Evolutionary conservation across 352 stramenopile genomes (phyloP).

Genomic region (Phytopythium delawarense): DNA sequence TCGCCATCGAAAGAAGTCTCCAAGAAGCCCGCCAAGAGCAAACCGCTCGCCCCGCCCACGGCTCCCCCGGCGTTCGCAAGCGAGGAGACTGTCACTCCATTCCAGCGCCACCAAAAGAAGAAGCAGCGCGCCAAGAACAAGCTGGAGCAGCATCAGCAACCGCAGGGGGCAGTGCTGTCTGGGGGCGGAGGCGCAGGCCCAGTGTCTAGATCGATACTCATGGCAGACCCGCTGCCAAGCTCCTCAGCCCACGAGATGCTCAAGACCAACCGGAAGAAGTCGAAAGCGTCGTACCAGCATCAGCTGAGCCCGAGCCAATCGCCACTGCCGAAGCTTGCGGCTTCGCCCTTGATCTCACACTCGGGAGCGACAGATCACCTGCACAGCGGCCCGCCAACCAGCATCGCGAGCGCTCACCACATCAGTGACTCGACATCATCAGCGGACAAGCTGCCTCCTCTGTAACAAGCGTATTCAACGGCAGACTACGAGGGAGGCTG

Average conservation of each 20-base stretch:
- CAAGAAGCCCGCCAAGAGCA: slow-evolving; percentile 12
- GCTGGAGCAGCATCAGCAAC: slow-evolving; percentile 29
- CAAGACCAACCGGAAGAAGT: slow-evolving; percentile 37
- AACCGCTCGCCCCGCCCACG: neutral
- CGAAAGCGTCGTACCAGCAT: slow-evolving; percentile 16
- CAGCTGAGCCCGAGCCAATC: slow-evolving; percentile 19
- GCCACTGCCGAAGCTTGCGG: slow-evolving; percentile 42
- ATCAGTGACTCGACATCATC: slow-evolving; percentile 15
- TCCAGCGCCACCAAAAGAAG: slow-evolving; percentile 42
- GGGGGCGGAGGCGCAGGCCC: slow-evolving; percentile 4
- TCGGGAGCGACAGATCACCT: slow-evolving; percentile 9
- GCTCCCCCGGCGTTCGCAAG: neutral
- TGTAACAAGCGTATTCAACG: slow-evolving; percentile 17
- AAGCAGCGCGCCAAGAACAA: slow-evolving; percentile 42
- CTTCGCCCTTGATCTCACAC: slow-evolving; percentile 31
- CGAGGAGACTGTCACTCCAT: slow-evolving; percentile 29
- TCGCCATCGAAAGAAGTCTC: slow-evolving; percentile 14
- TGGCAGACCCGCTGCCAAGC: slow-evolving; percentile 23
- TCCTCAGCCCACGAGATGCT: slow-evolving; percentile 13
- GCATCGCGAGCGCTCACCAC: slow-evolving; percentile 2
- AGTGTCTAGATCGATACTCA: slow-evolving; percentile 48
- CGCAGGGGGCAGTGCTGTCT: slow-evolving; percentile 2
- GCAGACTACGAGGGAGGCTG: neutral
- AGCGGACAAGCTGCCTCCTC: slow-evolving; percentile 43
- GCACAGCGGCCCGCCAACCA: neutral